Percentiles rank a stretch among this genome's conserved stretches.
phyloP scores from a whole-genome alignment of 805 yeast genomes.

The Kodamaea jinghongensis region DNA sequence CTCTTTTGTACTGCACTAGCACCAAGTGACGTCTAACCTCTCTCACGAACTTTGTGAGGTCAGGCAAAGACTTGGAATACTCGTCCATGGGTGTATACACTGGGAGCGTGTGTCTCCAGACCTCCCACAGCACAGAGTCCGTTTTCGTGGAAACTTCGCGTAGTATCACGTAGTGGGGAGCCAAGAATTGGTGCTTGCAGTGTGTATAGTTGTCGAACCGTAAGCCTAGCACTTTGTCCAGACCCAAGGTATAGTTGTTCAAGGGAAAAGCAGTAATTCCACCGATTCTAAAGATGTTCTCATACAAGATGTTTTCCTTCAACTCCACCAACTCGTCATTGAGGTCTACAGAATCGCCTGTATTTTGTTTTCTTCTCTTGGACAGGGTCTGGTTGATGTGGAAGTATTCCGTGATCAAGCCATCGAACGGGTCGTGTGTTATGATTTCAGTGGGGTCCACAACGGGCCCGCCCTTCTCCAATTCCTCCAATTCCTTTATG shows the following conservation, averaged over 20 bases:
- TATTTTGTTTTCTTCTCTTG: not conserved
- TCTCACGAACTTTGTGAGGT: slow-evolving; percentile 20
- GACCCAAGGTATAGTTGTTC: slow-evolving; percentile 31
- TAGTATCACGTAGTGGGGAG: slow-evolving; percentile 52
- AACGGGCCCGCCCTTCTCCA: slow-evolving; percentile 1
- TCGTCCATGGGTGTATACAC: slow-evolving; percentile 26
- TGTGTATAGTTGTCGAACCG: slow-evolving; percentile 46
- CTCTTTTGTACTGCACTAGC: slow-evolving; percentile 31
- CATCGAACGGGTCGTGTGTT: slow-evolving; percentile 30
- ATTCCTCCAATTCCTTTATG: slow-evolving; percentile 1
- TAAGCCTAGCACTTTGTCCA: slow-evolving; percentile 41
- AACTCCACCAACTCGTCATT: slow-evolving; percentile 12
- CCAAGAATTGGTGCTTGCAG: slow-evolving; percentile 20
- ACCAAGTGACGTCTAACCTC: slow-evolving; percentile 22
- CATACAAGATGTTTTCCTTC: slow-evolving; percentile 37
- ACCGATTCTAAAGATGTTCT: slow-evolving; percentile 46
- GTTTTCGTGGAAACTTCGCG: slow-evolving; percentile 7
- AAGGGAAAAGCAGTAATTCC: slow-evolving; percentile 54
- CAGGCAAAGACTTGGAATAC: slow-evolving; percentile 15
- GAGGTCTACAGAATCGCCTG: not conserved
- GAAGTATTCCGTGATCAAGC: slow-evolving; percentile 25
- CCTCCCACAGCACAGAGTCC: slow-evolving; percentile 21
- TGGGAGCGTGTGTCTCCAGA: slow-evolving; percentile 38
- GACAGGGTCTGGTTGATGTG: not conserved
- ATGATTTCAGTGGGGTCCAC: slow-evolving; percentile 14